Evolutionary conservation across 2,329 filamentous ascomycete species (phyloP).

Genomic region (Ophiostoma himal-ulmi): DNA sequence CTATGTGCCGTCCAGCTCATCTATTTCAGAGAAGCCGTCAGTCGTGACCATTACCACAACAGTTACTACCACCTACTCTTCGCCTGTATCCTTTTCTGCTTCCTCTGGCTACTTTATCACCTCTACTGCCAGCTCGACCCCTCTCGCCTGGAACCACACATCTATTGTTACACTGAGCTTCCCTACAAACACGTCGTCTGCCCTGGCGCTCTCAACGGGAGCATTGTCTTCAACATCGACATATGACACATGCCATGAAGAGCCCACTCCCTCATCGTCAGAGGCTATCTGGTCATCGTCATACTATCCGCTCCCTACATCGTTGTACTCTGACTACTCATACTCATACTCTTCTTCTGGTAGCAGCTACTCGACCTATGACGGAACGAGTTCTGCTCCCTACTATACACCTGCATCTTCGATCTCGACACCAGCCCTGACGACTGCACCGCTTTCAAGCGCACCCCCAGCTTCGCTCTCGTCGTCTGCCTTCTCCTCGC

Average conservation of each 20-base stretch:
- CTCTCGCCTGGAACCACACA: neutral
- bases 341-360: neutral
- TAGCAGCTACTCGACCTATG: neutral
- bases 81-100: neutral
- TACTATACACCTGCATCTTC: neutral
- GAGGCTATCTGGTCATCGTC: neutral
- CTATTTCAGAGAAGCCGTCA: neutral
- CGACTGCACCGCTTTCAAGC: neutral
- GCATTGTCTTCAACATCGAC: neutral
- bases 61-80: neutral
- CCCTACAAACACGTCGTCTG: neutral
- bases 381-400: neutral
- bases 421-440: neutral
- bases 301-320: neutral
- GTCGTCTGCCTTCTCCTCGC: neutral
- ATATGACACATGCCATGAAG: neutral
- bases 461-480: neutral
- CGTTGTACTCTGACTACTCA: constrained; percentile 1
- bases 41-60: constrained; percentile 11
- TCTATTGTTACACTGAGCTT: neutral
- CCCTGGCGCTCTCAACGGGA: neutral
- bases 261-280: neutral
- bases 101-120: neutral
- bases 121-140: neutral
- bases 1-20: neutral